Evolutionary conservation across 805 yeast genomes (phyloP).

Genomic region (Candida vartiovaarae): DNA sequence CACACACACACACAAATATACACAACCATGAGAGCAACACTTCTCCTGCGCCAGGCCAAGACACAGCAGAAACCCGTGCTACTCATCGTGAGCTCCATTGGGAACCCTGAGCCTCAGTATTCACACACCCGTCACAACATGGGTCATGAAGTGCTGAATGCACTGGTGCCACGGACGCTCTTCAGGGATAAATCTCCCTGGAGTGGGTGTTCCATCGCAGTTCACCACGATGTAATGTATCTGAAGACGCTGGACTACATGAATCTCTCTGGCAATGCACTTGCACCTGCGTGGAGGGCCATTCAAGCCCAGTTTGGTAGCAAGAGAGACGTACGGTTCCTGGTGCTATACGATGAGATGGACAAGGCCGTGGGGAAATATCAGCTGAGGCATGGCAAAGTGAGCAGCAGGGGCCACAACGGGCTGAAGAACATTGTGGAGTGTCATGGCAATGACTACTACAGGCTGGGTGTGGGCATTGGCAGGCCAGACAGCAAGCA

Average conservation of each 20-base stretch:
- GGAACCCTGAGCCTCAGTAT: slow-evolving; percentile 67
- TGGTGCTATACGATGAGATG: slow-evolving; percentile 77
- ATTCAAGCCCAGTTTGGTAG: slow-evolving; percentile 18
- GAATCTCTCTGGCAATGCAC: slow-evolving; percentile 64
- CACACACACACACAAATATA: too few relatives aligned
- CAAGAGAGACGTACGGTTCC: slow-evolving; percentile 31
- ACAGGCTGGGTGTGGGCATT: slow-evolving; percentile 71
- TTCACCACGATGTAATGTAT: slow-evolving; percentile 27
- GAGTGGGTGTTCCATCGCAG: too few relatives aligned
- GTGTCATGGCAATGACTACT: slow-evolving; percentile 42
- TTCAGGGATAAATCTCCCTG: too few relatives aligned
- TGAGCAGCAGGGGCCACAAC: slow-evolving; percentile 76
- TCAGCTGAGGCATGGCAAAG: slow-evolving; percentile 51
- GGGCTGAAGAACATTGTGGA: slow-evolving; percentile 60
- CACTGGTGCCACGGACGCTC: slow-evolving; percentile 6
- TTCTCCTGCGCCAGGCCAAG: too few relatives aligned
- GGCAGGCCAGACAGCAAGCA: slow-evolving; percentile 52
- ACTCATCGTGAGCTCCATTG: slow-evolving; percentile 46
- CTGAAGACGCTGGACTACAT: slow-evolving; percentile 52
- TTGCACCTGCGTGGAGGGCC: slow-evolving; percentile 41
- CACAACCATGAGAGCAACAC: too few relatives aligned
- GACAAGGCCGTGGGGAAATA: slow-evolving; percentile 58
- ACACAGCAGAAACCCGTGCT: background rate
- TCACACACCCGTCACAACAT: slow-evolving; percentile 68
- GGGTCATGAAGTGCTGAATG: slow-evolving; percentile 53